Evolutionary conservation across 257 asterid genomes (phyloP).

Genomic region (Nemophila menziesii): DNA sequence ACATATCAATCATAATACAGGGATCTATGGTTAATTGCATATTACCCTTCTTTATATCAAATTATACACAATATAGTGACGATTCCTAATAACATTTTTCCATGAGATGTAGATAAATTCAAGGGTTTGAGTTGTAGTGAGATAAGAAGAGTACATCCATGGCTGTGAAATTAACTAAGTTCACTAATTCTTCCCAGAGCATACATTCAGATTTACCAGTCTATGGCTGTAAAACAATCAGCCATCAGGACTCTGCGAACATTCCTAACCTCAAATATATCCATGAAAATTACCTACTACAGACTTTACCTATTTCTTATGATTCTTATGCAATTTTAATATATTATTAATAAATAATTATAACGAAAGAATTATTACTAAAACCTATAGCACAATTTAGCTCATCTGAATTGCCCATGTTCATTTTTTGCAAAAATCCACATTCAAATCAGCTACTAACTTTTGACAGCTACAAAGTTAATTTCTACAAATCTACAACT

Average conservation of each 20-base stretch:
- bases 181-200: not conserved
- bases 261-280: not conserved
- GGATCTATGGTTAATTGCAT: too few species aligned
- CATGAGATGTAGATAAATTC: not conserved
- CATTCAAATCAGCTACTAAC: too few species aligned
- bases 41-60: too few species aligned
- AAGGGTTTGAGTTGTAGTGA: not conserved
- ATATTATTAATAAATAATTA: too few species aligned
- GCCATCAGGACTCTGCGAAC: not conserved
- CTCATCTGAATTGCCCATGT: too few species aligned
- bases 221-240: not conserved
- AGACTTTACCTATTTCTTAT: not conserved
- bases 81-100: not conserved
- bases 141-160: not conserved
- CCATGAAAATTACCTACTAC: not conserved
- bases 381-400: too few species aligned
- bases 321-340: slow-evolving; percentile 1
- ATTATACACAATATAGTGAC: not conserved
- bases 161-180: not conserved
- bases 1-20: too few species aligned
- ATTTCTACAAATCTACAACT: too few species aligned
- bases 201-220: not conserved
- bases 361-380: too few species aligned
- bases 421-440: too few species aligned
- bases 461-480: too few species aligned